Percentiles rank a stretch among this genome's conserved stretches.
These are phyloP conservation scores for Lithospermum erythrorhizon DNA, from an alignment of 257 asterid genomes.

Conservation along the genomic window DNA sequence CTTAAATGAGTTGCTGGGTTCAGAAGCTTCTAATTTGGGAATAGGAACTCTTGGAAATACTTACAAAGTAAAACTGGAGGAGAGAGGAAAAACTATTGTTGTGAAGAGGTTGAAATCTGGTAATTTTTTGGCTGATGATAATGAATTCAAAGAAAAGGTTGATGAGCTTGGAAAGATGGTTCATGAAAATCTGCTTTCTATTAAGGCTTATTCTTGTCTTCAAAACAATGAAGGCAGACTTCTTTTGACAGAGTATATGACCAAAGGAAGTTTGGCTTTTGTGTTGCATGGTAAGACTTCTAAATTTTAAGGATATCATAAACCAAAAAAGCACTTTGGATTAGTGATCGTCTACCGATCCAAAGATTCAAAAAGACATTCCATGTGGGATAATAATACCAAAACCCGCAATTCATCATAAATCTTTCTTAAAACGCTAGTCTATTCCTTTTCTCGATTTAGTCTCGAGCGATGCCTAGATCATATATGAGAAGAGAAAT, in stretches of 20 bases:
- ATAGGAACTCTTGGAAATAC: conserved; percentile 16
- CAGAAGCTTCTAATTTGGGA: conserved; percentile 9
- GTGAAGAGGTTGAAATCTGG: conserved; percentile 16
- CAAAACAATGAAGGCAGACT: conserved; percentile 7
- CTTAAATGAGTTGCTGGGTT: conserved; percentile 13
- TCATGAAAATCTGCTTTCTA: conserved; percentile 18
- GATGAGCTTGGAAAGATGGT: conserved; percentile 11
- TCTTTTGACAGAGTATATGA: conserved; percentile 18
- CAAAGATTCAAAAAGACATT: too few relatives aligned
- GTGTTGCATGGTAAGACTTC: conserved; percentile 22
- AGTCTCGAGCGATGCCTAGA: too few relatives aligned
- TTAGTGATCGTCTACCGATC: too few relatives aligned
- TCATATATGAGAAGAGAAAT: too few relatives aligned
- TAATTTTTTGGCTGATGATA: conserved; percentile 3
- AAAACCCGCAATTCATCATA: too few relatives aligned
- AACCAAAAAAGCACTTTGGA: too few relatives aligned
- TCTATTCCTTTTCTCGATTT: too few relatives aligned
- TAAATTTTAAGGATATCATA: not conserved
- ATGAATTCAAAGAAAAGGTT: conserved; percentile 13
- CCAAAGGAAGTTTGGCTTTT: conserved; percentile 21
- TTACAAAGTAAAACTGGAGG: conserved; percentile 12
- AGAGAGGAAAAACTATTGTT: conserved; percentile 1
- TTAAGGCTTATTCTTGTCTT: conserved; percentile 14
- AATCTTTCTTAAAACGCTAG: too few relatives aligned
- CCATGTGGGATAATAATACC: too few relatives aligned